Evolutionary conservation across 2,329 filamentous ascomycete genomes (phyloP).

Genomic region (Fusarium secorum): DNA sequence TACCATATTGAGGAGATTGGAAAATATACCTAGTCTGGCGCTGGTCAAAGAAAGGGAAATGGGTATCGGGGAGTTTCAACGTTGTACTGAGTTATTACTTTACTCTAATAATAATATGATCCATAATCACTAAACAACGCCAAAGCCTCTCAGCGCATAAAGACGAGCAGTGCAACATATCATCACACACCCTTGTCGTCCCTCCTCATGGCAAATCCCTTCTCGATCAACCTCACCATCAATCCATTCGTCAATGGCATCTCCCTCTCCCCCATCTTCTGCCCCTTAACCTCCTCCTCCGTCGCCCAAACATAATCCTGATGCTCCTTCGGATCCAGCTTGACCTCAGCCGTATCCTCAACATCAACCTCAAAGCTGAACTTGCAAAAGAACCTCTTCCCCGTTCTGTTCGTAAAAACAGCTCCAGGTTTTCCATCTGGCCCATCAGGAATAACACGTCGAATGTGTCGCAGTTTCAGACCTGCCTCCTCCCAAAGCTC

Average conservation of each 20-base stretch:
- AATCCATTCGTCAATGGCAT: conserved; percentile 45
- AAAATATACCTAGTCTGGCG: neutral
- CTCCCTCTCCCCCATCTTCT: conserved; percentile 39
- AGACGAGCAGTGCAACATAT: neutral
- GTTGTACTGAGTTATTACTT: neutral
- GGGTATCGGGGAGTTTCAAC: neutral
- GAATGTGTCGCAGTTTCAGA: conserved; percentile 44
- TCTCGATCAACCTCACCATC: conserved; percentile 41
- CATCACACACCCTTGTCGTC: conserved; percentile 1
- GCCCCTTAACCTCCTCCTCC: conserved; percentile 47
- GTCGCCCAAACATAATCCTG: conserved; percentile 51
- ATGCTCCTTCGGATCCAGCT: conserved; percentile 53
- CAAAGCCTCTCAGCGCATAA: too few relatives aligned
- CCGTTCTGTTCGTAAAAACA: conserved; percentile 48
- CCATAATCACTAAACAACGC: neutral
- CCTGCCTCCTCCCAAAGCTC: conserved; percentile 60
- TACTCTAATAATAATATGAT: neutral
- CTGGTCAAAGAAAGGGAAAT: neutral
- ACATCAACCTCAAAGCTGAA: conserved; percentile 51
- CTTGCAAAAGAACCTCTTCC: conserved; percentile 43
- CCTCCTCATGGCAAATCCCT: conserved; percentile 44
- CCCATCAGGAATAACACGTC: conserved; percentile 43
- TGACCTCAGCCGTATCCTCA: conserved; percentile 38
- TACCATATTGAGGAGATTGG: neutral
- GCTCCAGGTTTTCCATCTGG: conserved; percentile 29